Base-by-base conservation (phyloP, 2,329 filamentous ascomycete species). In the Neophaeococcomyces aloes region DNA sequence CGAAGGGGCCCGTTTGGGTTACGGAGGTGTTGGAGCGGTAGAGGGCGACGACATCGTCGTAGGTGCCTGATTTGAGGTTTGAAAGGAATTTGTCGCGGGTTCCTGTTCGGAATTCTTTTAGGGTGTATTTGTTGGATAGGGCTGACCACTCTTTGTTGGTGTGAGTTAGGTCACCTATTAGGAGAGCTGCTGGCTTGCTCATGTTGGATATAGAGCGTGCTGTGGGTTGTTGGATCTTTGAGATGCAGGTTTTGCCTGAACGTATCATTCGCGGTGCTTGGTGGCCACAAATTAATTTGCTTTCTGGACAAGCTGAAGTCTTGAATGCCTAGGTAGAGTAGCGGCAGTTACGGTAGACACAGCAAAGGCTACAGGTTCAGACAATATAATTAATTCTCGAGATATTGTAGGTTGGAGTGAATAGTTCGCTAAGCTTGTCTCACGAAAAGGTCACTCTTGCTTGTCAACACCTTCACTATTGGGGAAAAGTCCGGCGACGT, bases 11-110 rank as follows among this genome's bases (percentile, higher is more conserved):
- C 17, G 66, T 69, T 49, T 60, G 56, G 50, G 68, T 66, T 21
- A 69, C 74, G 6, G 72, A 77, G 29, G 66, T 62, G 55, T 78
- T 79, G 37, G 73, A 77, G 44, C 75, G 70, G 57, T 76, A 78
- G 38, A 79, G 67, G 1, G 63, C 75, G 23, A 72, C 65, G 1
- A 78, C 68, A 50, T 71, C 69, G 42, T 77, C 65, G 48, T 72
- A 78, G 34, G 70, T 60, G 30, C 73, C 74, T n/a, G 64, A 61
- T 48, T 69, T 69, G 59, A 71, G 71, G 44, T 71, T 72, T 38
- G 65, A 62, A 21, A 79, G 59, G 57, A 79, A 79, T 21, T 76
- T 70, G 33, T 71, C 65, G 23, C 74, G 64, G 11, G 66, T 69
- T 42, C 75, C 75, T 15, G 58, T 57, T 29, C 66, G 65, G 55